Evolutionary conservation across 345 rosid genomes (phyloP).

Genomic region (Zanthoxylum bungeanum): DNA sequence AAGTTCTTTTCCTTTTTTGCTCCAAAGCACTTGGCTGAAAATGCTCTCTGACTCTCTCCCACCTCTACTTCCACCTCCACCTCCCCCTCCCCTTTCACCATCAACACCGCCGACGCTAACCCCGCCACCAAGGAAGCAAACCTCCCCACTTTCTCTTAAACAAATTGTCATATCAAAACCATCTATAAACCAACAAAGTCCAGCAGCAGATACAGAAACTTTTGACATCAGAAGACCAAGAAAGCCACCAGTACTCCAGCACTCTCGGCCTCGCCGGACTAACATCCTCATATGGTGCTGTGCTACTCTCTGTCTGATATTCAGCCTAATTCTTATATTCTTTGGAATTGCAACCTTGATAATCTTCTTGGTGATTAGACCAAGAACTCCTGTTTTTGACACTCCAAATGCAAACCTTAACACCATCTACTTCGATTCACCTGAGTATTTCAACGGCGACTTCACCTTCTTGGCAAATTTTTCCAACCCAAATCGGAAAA

Average conservation of each 20-base stretch:
- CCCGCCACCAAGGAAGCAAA: slow-evolving; percentile 35
- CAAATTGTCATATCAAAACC: slow-evolving; percentile 45
- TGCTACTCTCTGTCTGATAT: slow-evolving; percentile 66
- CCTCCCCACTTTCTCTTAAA: slow-evolving; percentile 32
- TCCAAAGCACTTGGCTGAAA: slow-evolving; percentile 10
- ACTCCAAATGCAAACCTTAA: slow-evolving; percentile 67
- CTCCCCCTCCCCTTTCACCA: slow-evolving; percentile 22
- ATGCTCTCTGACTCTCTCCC: no score
- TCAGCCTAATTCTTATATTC: slow-evolving; percentile 71
- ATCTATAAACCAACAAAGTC: slow-evolving; percentile 20
- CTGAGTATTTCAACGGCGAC: slow-evolving; percentile 76
- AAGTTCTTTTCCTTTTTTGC: slow-evolving; percentile 15
- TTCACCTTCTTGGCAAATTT: slow-evolving; percentile 60
- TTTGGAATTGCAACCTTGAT: slow-evolving; percentile 77
- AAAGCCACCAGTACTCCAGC: slow-evolving; percentile 34
- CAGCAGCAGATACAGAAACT: slow-evolving; percentile 12
- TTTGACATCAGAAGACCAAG: slow-evolving; percentile 14
- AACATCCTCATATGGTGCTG: slow-evolving; percentile 72
- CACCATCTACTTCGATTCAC: slow-evolving; percentile 72
- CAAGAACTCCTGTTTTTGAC: slow-evolving; percentile 71
- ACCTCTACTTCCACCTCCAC: slow-evolving; percentile 29
- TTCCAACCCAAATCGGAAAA: slow-evolving; percentile 74
- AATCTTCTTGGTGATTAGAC: slow-evolving; percentile 56
- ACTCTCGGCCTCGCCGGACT: slow-evolving; percentile 42
- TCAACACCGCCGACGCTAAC: slow-evolving; percentile 17